Base-by-base conservation (phyloP, 2,329 filamentous ascomycete species). In the Microascus cirrosus region DNA sequence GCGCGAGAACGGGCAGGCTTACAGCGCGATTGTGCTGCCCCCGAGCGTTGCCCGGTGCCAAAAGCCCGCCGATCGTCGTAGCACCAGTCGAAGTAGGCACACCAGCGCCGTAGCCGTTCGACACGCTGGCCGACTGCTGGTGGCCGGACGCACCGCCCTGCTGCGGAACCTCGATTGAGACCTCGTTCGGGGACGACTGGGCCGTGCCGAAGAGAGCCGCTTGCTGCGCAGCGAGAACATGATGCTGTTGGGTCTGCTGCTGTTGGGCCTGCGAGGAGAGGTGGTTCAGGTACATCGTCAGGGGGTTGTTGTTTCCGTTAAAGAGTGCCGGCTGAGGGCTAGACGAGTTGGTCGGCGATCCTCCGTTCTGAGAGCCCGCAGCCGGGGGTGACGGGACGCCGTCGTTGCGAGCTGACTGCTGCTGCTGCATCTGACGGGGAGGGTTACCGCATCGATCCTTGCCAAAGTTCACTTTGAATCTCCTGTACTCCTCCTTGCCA, bases 391-490 rank as follows among this genome's bases (percentile, higher is more conserved):
- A 83, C 15, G 78, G 73, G 3, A 80, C 74, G 56, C 78, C 82
- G 56, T 86, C 86, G 60, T 75, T 81, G 64, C 75, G 83, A 57
- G 90, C 87, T 59, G 86, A 86, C 67, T 87, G 81, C 63, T 87
- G 75, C 62, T 78, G 82, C 70, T 86, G 83, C 63, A 89, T 81
- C 75, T 97, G 94, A 60, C 94, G 86, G 52, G 94, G 94, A 56
- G 94, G 88, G 74, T 99, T 99, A 64, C 94, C 94, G 67, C 94
- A 99, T 59, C 94, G 86, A 70, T 99, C 94, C 77, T 99, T 99
- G 73, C 94, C 94, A 70, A 99, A 99, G 77, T 99, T 99, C 71
- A 99, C 93, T 81, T 99, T 99, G 84, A 99, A 99, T 66, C 94
- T 86, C 73, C 86, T 90, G 80, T 99, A 99, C 68, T 99, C 94